phyloP scores from a whole-genome alignment of 768 basidiomycete species.

The Lactarius pseudohatsudake region DNA sequence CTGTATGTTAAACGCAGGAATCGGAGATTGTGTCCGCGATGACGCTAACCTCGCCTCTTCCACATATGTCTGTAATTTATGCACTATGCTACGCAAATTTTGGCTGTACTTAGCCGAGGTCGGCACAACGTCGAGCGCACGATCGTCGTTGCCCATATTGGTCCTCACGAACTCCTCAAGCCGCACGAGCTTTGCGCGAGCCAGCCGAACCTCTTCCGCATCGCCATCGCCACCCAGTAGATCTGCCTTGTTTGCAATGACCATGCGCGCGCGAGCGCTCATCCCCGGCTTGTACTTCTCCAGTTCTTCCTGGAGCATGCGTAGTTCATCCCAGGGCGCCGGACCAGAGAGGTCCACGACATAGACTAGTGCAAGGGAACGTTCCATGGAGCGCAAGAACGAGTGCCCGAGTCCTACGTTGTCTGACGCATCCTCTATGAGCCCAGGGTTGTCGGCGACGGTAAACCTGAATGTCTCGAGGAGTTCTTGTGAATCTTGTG shows the following conservation, averaged over 20 bases:
- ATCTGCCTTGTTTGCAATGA: conserved; percentile 96
- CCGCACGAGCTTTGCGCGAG: conserved; percentile 53
- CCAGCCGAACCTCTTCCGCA: conserved; percentile 48
- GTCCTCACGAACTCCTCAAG: conserved; percentile 57
- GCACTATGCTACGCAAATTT: conserved; percentile 72
- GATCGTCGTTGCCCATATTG: conserved; percentile 44
- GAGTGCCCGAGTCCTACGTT: conserved; percentile 93
- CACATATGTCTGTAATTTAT: conserved; percentile 67
- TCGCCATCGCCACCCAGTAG: conserved; percentile 51
- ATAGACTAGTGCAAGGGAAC: conserved; percentile 85
- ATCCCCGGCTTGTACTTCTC: conserved; percentile 80
- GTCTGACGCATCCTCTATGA: conserved; percentile 79
- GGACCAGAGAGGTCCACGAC: conserved; percentile 84
- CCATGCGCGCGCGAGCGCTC: conserved; percentile 71
- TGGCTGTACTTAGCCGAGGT: conserved; percentile 84
- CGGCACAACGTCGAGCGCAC: conserved; percentile 67
- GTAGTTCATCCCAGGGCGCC: conserved; percentile 76
- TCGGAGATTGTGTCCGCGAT: background rate
- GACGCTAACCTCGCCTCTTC: conserved; percentile 41
- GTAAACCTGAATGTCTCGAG: conserved; percentile 85
- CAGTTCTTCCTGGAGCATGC: conserved; percentile 74
- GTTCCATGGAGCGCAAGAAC: conserved; percentile 90
- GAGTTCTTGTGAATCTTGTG: conserved; percentile 29
- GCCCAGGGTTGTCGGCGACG: conserved; percentile 95
- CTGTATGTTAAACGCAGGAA: background rate